A percentile compares a stretch with the other conserved stretches of the same genome.
Conservation (phyloP, 2,329 filamentous ascomycete species). For the Beauveria sp. region DNA sequence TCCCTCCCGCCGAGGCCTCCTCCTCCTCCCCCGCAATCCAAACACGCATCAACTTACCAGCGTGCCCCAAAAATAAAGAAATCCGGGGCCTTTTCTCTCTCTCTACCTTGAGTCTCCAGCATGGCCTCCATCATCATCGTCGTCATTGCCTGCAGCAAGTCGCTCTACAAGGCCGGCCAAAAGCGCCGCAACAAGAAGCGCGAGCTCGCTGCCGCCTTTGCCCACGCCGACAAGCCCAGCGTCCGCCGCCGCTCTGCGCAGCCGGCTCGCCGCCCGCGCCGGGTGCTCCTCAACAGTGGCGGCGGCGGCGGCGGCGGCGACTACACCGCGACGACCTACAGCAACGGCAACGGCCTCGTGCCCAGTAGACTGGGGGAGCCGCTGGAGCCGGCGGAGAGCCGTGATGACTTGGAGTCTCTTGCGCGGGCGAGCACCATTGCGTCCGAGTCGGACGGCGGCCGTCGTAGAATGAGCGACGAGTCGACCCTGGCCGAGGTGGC, state of each 20-base stretch:
- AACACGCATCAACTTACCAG: too few species aligned
- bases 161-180: slow-evolving; percentile 9
- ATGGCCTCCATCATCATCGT: slow-evolving; percentile 12
- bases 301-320: neutral
- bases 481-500: slow-evolving; percentile 5
- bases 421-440: slow-evolving; percentile 6
- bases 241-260: slow-evolving; percentile 1
- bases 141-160: slow-evolving; percentile 7
- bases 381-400: neutral
- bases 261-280: slow-evolving; percentile 3
- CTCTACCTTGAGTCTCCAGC: neutral
- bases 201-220: neutral
- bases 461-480: slow-evolving; percentile 10
- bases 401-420: neutral
- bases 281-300: neutral
- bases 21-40: too few species aligned
- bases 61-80: too few species aligned
- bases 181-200: slow-evolving; percentile 10
- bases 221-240: slow-evolving; percentile 1
- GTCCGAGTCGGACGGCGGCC: neutral
- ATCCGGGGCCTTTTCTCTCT: neutral
- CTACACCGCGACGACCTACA: neutral
- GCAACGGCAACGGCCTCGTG: neutral
- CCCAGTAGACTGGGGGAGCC: neutral
- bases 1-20: too few species aligned